Percentiles rank a stretch among this genome's conserved stretches.
Conservation (phyloP, 1,284 basidiomycete species). For the Ceratobasidium sp. region DNA sequence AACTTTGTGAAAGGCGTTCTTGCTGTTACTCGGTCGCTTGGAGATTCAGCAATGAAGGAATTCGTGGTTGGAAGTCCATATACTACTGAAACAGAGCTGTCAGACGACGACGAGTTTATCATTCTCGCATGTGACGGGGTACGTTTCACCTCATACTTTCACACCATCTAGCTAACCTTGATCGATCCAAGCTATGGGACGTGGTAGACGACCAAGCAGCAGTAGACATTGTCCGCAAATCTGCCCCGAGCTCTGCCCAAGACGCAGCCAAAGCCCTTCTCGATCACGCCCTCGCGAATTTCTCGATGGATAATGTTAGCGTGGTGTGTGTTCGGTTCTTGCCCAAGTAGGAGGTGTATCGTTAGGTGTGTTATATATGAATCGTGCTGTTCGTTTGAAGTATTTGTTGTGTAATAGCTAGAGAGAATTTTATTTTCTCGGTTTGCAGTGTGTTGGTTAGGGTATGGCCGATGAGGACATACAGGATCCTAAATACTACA, state of each 20-base stretch:
- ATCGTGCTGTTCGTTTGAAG: neutral
- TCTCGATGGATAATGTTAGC: slow-evolving; percentile 94
- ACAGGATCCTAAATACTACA: too few relatives aligned
- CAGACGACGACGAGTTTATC: slow-evolving; percentile 92
- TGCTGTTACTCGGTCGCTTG: slow-evolving; percentile 95
- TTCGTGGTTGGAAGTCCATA: slow-evolving; percentile 99
- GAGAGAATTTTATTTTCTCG: neutral
- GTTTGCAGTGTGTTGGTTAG: neutral
- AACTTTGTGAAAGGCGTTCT: slow-evolving; percentile 70
- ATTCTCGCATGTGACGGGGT: slow-evolving; percentile 99
- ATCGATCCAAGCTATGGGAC: slow-evolving; percentile 86
- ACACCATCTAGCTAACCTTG: neutral
- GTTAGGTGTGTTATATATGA: slow-evolving; percentile 12
- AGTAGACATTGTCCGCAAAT: slow-evolving; percentile 84
- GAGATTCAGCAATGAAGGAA: slow-evolving; percentile 99
- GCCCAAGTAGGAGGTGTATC: slow-evolving; percentile 6
- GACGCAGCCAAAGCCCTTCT: slow-evolving; percentile 83
- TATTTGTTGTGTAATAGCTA: slow-evolving; percentile 1
- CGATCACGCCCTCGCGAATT: slow-evolving; percentile 86
- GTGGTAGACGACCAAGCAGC: slow-evolving; percentile 93
- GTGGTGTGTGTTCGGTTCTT: slow-evolving; percentile 77
- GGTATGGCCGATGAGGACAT: neutral
- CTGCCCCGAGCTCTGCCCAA: slow-evolving; percentile 70
- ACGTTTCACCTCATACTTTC: slow-evolving; percentile 56
- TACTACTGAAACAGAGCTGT: slow-evolving; percentile 95